Percentiles rank a stretch among this genome's conserved stretches.
Evolutionary conservation across 805 yeast genomes (phyloP).

Genomic region (Monosporozyma servazzii): DNA sequence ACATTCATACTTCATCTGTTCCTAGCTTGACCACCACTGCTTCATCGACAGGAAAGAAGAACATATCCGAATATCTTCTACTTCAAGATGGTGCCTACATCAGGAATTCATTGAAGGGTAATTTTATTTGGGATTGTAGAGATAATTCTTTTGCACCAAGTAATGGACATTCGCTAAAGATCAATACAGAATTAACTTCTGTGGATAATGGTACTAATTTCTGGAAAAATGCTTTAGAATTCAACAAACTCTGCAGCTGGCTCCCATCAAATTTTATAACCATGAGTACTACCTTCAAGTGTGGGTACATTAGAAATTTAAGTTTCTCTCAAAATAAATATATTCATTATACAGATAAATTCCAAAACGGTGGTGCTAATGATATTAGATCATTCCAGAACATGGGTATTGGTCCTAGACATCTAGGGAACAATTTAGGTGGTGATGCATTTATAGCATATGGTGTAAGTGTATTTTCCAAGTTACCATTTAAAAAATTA

Average conservation of each 20-base stretch:
- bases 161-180: conserved; percentile 34
- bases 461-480: conserved; percentile 50
- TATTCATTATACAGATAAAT: conserved; percentile 63
- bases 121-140: conserved; percentile 34
- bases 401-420: conserved; percentile 59
- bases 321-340: conserved; percentile 17
- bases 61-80: conserved; percentile 48
- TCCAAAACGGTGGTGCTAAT: conserved; percentile 72
- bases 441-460: conserved; percentile 53
- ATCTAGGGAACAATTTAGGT: conserved; percentile 49
- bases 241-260: conserved; percentile 20
- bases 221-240: conserved; percentile 28
- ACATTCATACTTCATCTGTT: conserved; percentile 13
- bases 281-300: conserved; percentile 38
- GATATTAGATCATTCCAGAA: conserved; percentile 62
- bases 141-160: conserved; percentile 36
- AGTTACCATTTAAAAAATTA: conserved; percentile 43
- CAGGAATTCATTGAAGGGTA: conserved; percentile 45
- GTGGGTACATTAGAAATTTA: conserved; percentile 48
- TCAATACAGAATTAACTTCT: conserved; percentile 35
- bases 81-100: conserved; percentile 46
- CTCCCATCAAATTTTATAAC: conserved; percentile 30
- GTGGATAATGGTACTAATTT: conserved; percentile 7
- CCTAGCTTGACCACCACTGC: background rate
- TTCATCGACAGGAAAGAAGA: conserved; percentile 25